phyloP scores from a whole-genome alignment of 1,284 basidiomycete species.

The Heterobasidion parviporum region DNA sequence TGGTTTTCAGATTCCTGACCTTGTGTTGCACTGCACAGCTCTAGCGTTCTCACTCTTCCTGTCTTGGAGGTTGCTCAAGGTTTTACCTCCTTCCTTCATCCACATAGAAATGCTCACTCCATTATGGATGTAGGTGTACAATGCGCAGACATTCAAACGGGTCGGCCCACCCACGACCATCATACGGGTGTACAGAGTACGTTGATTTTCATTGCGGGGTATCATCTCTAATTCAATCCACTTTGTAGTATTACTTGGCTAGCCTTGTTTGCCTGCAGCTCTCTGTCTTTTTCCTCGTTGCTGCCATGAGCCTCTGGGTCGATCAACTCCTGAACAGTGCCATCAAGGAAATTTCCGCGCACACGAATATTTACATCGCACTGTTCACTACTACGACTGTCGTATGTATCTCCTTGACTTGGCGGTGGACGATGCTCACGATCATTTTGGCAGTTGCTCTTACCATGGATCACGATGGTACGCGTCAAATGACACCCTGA shows the following conservation, averaged over 20 bases:
- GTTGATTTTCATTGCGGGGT: constrained; percentile 1
- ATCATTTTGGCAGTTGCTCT: constrained; percentile 26
- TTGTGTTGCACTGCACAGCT: constrained; percentile 36
- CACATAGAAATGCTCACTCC: neutral
- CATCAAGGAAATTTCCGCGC: constrained; percentile 32
- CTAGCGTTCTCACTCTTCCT: constrained; percentile 33
- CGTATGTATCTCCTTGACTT: constrained; percentile 18
- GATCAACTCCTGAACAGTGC: constrained; percentile 23
- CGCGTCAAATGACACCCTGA: neutral
- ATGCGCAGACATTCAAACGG: constrained; percentile 39
- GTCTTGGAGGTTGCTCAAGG: constrained; percentile 38
- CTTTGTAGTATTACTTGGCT: constrained; percentile 48
- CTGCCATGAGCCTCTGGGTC: constrained; percentile 45
- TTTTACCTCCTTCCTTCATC: constrained; percentile 13
- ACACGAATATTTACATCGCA: constrained; percentile 34
- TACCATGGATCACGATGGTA: constrained; percentile 42
- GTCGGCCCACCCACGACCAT: constrained; percentile 44
- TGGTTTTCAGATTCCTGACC: constrained; percentile 35
- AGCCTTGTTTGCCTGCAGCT: constrained; percentile 50
- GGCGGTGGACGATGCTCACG: constrained; percentile 8
- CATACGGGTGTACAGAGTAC: constrained; percentile 41
- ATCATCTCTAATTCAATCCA: constrained; percentile 23
- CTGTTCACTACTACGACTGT: constrained; percentile 36
- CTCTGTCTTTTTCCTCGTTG: constrained; percentile 42
- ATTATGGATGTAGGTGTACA: constrained; percentile 29